Evolutionary conservation across 352 stramenopile species (phyloP).

Genomic region (Globisporangium megalacanthum): DNA sequence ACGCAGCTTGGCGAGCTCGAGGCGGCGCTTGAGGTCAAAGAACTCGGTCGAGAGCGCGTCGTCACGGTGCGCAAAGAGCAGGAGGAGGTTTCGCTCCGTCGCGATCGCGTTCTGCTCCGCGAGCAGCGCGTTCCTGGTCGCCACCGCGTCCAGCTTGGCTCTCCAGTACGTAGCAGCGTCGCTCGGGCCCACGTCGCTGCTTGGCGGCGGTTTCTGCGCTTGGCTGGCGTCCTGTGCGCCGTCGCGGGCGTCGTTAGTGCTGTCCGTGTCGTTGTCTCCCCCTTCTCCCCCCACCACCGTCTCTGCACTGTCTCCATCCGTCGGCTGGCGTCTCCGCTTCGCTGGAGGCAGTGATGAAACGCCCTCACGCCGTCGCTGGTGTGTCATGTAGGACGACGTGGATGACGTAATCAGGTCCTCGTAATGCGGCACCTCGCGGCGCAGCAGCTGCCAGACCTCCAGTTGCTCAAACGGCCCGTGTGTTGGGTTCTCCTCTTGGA

Average conservation of each 20-base stretch:
- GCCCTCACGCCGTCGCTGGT: not conserved
- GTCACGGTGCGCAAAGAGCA: slow-evolving; percentile 9
- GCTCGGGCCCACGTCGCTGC: not conserved
- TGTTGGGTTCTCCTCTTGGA: slow-evolving; percentile 6
- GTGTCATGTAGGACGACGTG: slow-evolving; percentile 8
- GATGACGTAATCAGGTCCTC: slow-evolving; percentile 8
- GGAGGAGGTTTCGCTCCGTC: slow-evolving; percentile 11
- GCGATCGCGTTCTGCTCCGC: slow-evolving; percentile 15
- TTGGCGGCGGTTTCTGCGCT: not conserved
- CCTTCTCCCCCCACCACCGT: no score
- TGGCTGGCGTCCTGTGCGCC: not conserved
- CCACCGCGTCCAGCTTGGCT: slow-evolving; percentile 9
- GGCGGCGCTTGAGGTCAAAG: slow-evolving; percentile 12
- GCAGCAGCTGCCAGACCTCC: slow-evolving; percentile 11
- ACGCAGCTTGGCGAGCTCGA: slow-evolving; percentile 11
- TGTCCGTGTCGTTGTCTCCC: no score
- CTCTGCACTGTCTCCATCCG: not conserved
- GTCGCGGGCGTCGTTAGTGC: no score
- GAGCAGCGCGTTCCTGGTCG: slow-evolving; percentile 11
- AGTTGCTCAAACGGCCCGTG: slow-evolving; percentile 6
- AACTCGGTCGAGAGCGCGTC: slow-evolving; percentile 11
- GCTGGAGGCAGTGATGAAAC: no score
- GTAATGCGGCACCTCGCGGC: slow-evolving; percentile 9
- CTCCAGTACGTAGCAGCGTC: slow-evolving; percentile 6
- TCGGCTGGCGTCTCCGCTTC: not conserved